These are phyloP conservation scores for Orychophragmus violaceus DNA, from an alignment of 345 rosid genomes.

Conservation along the genomic window DNA sequence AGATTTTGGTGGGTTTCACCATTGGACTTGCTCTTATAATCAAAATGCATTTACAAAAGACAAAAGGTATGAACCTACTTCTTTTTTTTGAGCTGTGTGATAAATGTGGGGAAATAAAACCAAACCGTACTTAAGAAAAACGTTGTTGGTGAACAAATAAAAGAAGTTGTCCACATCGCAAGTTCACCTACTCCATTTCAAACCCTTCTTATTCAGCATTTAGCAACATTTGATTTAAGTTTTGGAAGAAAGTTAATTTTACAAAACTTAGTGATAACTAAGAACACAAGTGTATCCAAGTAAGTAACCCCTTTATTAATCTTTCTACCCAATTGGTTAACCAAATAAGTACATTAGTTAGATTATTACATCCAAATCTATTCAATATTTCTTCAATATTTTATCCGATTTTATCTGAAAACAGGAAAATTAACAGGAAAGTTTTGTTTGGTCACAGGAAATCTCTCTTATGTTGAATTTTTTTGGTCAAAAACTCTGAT, in stretches of 20 bases:
- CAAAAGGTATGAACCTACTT: background rate
- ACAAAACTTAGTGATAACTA: no score
- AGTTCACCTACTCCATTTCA: background rate
- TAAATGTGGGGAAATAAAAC: slow-evolving; percentile 13
- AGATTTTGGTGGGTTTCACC: no score
- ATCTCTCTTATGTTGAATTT: no score
- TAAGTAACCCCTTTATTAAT: no score
- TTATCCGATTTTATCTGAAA: no score
- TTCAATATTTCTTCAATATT: no score
- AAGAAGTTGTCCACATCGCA: background rate
- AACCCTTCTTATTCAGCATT: background rate
- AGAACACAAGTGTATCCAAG: no score
- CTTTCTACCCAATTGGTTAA: background rate
- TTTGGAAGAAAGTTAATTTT: background rate
- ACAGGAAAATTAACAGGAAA: no score
- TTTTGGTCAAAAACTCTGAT: no score
- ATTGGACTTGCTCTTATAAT: no score
- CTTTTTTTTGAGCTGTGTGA: background rate
- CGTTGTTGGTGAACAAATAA: slow-evolving; percentile 23
- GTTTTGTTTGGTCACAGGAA: no score
- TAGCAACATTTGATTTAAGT: background rate
- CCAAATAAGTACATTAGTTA: background rate
- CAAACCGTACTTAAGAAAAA: background rate
- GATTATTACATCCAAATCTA: background rate
- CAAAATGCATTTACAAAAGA: background rate